These are phyloP conservation scores for Metschnikowia peoriensis DNA, from an alignment of 805 yeast genomes.

Conservation along the genomic window DNA sequence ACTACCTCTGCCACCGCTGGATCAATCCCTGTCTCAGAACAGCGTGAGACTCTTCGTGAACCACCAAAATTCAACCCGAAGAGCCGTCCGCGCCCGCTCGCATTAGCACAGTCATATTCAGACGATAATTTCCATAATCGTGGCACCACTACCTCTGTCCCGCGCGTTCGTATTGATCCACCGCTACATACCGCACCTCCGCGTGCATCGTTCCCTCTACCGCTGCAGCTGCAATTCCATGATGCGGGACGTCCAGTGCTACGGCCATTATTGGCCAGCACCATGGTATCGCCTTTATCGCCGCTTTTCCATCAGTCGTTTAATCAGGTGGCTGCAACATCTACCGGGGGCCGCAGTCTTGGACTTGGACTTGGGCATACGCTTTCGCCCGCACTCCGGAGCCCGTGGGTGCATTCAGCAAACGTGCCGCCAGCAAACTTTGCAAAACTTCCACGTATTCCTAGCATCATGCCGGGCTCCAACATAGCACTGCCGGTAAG, in stretches of 20 bases:
- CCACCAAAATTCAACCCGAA: conserved; percentile 34
- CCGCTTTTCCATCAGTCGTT: conserved; percentile 42
- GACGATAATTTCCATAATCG: conserved; percentile 16
- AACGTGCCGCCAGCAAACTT: not conserved
- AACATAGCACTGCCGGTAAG: not conserved
- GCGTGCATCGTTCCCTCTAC: conserved; percentile 15
- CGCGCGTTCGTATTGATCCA: conserved; percentile 7
- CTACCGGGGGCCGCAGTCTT: not conserved
- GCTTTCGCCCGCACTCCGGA: not conserved
- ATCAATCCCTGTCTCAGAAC: not conserved
- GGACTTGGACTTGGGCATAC: not conserved
- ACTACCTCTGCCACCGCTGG: not conserved
- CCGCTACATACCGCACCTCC: conserved; percentile 27
- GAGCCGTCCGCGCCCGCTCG: conserved; percentile 39
- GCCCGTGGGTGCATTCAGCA: conserved; percentile 6
- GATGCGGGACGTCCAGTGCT: conserved; percentile 19
- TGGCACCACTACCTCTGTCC: not conserved
- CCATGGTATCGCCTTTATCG: conserved; percentile 36
- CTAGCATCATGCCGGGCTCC: not conserved
- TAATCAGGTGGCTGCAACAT: conserved; percentile 17
- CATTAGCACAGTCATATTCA: conserved; percentile 33
- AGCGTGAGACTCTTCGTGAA: conserved; percentile 10
- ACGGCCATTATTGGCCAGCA: conserved; percentile 9
- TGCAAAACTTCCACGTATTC: not conserved
- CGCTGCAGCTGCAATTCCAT: conserved; percentile 1